phyloP scores from a whole-genome alignment of 2,329 filamentous ascomycete species.

The Verticillium nubilum region DNA sequence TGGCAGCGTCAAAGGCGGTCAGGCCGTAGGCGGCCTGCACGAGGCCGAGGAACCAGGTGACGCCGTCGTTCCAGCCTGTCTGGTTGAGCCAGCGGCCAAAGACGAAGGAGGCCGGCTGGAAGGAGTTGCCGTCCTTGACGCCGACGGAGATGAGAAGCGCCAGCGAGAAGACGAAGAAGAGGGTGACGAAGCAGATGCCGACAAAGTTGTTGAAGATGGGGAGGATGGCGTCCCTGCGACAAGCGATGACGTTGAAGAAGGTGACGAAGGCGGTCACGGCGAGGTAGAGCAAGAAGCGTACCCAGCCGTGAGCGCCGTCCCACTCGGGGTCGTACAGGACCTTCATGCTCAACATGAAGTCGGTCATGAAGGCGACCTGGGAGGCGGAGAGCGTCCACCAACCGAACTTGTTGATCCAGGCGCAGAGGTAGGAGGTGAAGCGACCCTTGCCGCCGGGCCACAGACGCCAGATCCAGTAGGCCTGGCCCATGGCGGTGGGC shows the following conservation, averaged over 20 bases:
- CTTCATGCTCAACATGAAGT: conserved; percentile 52
- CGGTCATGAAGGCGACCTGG: conserved; percentile 52
- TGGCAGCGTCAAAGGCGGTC: conserved; percentile 24
- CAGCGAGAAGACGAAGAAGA: conserved; percentile 20
- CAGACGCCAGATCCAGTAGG: not conserved
- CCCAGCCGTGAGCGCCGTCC: conserved; percentile 41
- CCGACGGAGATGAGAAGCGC: conserved; percentile 21
- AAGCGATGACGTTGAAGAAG: conserved; percentile 31
- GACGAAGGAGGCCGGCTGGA: conserved; percentile 25
- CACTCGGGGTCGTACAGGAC: conserved; percentile 44
- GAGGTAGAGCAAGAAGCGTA: conserved; percentile 47
- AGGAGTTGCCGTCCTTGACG: conserved; percentile 22
- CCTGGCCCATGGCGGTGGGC: conserved; percentile 24
- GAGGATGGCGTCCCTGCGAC: conserved; percentile 31
- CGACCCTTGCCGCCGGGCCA: not conserved
- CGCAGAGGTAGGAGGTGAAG: not conserved
- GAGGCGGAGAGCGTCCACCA: conserved; percentile 41
- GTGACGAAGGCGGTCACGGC: conserved; percentile 25
- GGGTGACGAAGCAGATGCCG: conserved; percentile 20
- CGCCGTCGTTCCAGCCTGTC: conserved; percentile 25
- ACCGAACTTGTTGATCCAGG: conserved; percentile 39
- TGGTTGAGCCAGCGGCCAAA: conserved; percentile 23
- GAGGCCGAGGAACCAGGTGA: conserved; percentile 19
- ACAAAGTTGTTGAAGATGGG: conserved; percentile 27
- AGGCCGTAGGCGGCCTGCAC: conserved; percentile 17